These are phyloP conservation scores for Paecilomyces variotii DNA, from an alignment of 2,329 filamentous ascomycete genomes.

Conservation along the genomic window DNA sequence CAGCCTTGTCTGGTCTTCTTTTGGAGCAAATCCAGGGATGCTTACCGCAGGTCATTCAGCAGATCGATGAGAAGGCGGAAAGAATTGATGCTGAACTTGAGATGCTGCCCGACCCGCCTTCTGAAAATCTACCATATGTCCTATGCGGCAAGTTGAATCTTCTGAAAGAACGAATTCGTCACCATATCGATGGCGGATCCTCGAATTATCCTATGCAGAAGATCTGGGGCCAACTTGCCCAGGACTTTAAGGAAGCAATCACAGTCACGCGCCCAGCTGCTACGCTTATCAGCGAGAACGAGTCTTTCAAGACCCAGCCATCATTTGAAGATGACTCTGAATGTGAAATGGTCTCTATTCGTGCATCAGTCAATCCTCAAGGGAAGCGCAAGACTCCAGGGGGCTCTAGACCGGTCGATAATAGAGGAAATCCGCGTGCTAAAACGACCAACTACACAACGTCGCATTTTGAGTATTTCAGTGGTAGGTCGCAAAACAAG, in stretches of 20 bases:
- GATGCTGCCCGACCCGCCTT: slow-evolving; percentile 58
- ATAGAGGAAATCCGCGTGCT: background rate
- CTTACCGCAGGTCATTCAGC: slow-evolving; percentile 24
- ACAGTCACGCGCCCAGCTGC: slow-evolving; percentile 34
- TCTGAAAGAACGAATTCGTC: slow-evolving; percentile 49
- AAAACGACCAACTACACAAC: slow-evolving; percentile 8
- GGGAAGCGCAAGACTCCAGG: slow-evolving; percentile 15
- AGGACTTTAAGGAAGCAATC: slow-evolving; percentile 45
- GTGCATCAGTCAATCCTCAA: background rate
- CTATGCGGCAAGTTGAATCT: slow-evolving; percentile 52
- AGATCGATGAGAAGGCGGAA: slow-evolving; percentile 41
- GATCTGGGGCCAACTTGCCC: slow-evolving; percentile 38
- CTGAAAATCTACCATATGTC: slow-evolving; percentile 56
- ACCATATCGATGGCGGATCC: slow-evolving; percentile 45
- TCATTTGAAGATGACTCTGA: slow-evolving; percentile 16
- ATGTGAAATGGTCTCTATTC: slow-evolving; percentile 14
- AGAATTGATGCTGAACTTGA: slow-evolving; percentile 49
- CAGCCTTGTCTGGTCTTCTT: slow-evolving; percentile 41
- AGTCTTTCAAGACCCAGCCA: slow-evolving; percentile 29
- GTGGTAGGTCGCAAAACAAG: background rate
- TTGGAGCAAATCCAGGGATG: slow-evolving; percentile 38
- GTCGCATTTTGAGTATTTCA: slow-evolving; percentile 15
- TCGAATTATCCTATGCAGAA: slow-evolving; percentile 34
- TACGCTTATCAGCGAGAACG: slow-evolving; percentile 21
- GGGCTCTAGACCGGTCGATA: background rate